A percentile compares a stretch with the other conserved stretches of the same genome.
phyloP scores from a whole-genome alignment of 495 filamentous ascomycete genomes.

The Penicillium alfredii region DNA sequence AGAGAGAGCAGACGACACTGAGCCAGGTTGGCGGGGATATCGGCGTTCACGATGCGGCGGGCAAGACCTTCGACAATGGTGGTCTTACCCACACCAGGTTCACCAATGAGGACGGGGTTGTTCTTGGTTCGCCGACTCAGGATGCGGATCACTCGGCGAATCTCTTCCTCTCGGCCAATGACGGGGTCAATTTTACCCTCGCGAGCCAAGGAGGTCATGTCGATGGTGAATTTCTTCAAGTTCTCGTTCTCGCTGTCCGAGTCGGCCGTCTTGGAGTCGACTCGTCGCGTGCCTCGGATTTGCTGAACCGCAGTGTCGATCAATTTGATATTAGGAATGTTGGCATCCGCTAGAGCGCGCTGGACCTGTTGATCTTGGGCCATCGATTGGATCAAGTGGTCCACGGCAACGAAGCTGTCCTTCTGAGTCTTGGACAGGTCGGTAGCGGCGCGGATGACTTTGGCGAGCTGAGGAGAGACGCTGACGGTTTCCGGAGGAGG shows the following conservation, averaged over 20 bases:
- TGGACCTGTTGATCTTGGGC: constrained; percentile 73
- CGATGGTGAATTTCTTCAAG: constrained; percentile 93
- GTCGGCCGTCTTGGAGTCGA: constrained; percentile 94
- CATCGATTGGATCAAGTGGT: constrained; percentile 82
- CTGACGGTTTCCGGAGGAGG: constrained; percentile 84
- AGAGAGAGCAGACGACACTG: constrained; percentile 89
- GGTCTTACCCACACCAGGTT: constrained; percentile 97
- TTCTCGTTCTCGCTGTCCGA: constrained; percentile 86
- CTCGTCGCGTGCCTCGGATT: constrained; percentile 83
- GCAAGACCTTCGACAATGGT: constrained; percentile 98
- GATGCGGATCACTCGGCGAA: constrained; percentile 88
- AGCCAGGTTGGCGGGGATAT: constrained; percentile 92
- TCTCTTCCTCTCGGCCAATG: constrained; percentile 96
- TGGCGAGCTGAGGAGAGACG: constrained; percentile 72
- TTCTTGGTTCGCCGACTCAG: constrained; percentile 94
- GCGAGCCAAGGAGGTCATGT: constrained; percentile 89
- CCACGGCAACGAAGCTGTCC: constrained; percentile 87
- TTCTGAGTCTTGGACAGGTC: constrained; percentile 96
- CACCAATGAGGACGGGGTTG: constrained; percentile 92
- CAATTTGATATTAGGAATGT: constrained; percentile 85
- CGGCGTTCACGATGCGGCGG: constrained; percentile 87
- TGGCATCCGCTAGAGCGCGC: constrained; percentile 70
- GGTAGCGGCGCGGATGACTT: constrained; percentile 72
- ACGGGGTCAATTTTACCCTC: constrained; percentile 98
- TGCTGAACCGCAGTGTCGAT: constrained; percentile 81